Base-by-base conservation (phyloP, 306 rosid genomes). In the Bauhinia variegata region DNA sequence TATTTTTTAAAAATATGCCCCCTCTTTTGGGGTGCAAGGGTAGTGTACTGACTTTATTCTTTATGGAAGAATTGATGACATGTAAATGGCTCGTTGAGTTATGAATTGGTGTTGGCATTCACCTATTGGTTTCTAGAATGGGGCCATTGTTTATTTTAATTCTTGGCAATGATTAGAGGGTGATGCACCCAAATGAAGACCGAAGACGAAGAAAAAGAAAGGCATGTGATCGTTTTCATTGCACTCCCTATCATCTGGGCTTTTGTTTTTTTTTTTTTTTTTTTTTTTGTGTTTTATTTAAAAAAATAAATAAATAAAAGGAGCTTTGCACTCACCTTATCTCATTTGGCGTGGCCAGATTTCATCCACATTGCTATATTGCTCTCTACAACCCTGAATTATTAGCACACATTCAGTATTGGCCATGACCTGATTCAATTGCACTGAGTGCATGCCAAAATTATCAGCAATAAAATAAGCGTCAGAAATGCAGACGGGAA, bases 151-250 rank as follows among this genome's bases (percentile, higher is more conserved):
- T 86, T 88, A 89, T 77, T 65, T 78, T 80, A 70, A 82, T 73
- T 85, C 70, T 14, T 58, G 53, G 85, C 92, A 90, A 90, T 85
- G 78, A 90, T 87, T 84, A 84, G 85, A 63, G 80, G 86, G 89
- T 79, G 88, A 79, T 76, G 86, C 82, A 78, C 73, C 80, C 62
- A 79, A 81, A 77, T 70, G 68, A 56, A 83, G 75, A 84, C 68
- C 60, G 57, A 58, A 77, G 73, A 54, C 14, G 33, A 56, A 63
- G 60, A 44, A 15, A 53, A 74, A 41, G 55, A 13, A 63, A 65
- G 38, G 75, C 92, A 87, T 76, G 86, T 84, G 88, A 79, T 76
- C 71, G 84, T 75, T 87, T 87, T 82, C 76, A 71, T 76, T 36
- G 72, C 95, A 67, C 85, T 80, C 85, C 80, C 78, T 17, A 68